A percentile compares a stretch with the other conserved stretches of the same genome.
Conservation (phyloP, 2,329 filamentous ascomycete genomes). For the Stagonosporopsis vannaccii region DNA sequence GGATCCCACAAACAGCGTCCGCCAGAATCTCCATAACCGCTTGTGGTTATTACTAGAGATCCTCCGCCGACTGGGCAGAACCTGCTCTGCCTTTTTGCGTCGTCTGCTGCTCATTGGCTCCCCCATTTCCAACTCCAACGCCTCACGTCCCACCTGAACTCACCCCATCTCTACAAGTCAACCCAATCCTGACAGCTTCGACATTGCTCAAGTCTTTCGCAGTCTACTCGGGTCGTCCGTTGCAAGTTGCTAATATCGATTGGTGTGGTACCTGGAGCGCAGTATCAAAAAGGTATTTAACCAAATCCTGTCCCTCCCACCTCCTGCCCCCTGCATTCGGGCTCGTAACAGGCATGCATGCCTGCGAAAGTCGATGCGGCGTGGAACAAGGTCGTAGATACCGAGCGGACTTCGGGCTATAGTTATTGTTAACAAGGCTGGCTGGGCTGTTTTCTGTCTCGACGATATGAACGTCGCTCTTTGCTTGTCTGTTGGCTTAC, state of each 20-base stretch:
- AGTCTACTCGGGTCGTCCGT: neutral
- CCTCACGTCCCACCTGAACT: conserved; percentile 18
- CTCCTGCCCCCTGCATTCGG: conserved; percentile 11
- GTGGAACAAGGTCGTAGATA: neutral
- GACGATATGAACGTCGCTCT: conserved; percentile 26
- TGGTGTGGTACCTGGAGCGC: conserved; percentile 4
- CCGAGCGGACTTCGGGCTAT: conserved; percentile 1
- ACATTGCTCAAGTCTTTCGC: conserved; percentile 12
- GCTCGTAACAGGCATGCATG: conserved; percentile 8
- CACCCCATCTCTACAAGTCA: conserved; percentile 26
- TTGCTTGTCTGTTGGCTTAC: conserved; percentile 40
- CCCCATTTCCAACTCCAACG: conserved; percentile 31
- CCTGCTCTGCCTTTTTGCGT: conserved; percentile 38
- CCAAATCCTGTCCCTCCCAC: conserved; percentile 8
- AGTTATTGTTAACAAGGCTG: conserved; percentile 5
- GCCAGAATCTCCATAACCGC: conserved; percentile 44
- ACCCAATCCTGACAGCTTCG: conserved; percentile 11
- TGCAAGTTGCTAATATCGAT: conserved; percentile 1
- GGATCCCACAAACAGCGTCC: conserved; percentile 46
- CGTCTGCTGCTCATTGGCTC: conserved; percentile 38
- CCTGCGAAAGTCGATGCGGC: conserved; percentile 3
- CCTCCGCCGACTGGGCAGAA: conserved; percentile 45
- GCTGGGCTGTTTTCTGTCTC: conserved; percentile 11
- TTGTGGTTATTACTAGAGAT: conserved; percentile 50
- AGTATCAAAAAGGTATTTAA: conserved; percentile 24